Evolutionary conservation across 1,284 basidiomycete genomes (phyloP).

Genomic region (Phellopilus nigrolimitatus): DNA sequence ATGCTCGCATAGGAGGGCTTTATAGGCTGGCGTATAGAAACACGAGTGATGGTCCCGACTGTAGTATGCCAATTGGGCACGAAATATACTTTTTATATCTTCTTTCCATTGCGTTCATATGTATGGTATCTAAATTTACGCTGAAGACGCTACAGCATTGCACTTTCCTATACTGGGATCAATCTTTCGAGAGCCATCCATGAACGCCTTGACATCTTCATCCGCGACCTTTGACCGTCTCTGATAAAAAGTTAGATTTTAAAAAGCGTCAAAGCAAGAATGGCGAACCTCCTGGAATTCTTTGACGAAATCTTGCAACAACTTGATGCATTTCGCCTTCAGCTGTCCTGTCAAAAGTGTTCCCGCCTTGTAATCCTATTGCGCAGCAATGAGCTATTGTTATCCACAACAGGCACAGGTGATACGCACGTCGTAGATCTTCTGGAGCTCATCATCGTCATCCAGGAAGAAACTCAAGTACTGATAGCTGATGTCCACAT

Average conservation of each 20-base stretch:
- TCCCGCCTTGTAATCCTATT: slow-evolving; percentile 87
- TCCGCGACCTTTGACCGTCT: slow-evolving; percentile 80
- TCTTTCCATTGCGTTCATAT: background rate
- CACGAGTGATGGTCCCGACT: too few species aligned
- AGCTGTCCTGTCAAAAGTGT: slow-evolving; percentile 87
- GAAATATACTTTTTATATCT: background rate
- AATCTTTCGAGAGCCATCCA: slow-evolving; percentile 83
- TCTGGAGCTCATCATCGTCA: slow-evolving; percentile 82
- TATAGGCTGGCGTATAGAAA: too few species aligned
- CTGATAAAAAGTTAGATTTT: slow-evolving; percentile 36
- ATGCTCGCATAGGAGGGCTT: too few species aligned
- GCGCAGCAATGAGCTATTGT: slow-evolving; percentile 3
- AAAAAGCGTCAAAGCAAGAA: slow-evolving; percentile 9
- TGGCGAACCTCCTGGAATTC: slow-evolving; percentile 82
- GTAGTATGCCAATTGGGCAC: background rate
- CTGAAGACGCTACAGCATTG: background rate
- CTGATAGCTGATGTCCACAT: slow-evolving; percentile 96
- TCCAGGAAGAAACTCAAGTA: slow-evolving; percentile 97
- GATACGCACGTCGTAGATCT: slow-evolving; percentile 64
- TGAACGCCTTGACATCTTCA: slow-evolving; percentile 72
- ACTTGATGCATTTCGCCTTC: slow-evolving; percentile 85
- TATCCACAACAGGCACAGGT: background rate
- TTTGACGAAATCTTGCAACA: slow-evolving; percentile 81
- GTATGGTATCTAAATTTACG: background rate
- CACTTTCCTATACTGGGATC: slow-evolving; percentile 29